A percentile compares a stretch with the other conserved stretches of the same genome.
Evolutionary conservation across 225 moss, liverwort and hornwort species (phyloP).

Genomic region (Anthoceros angustus): DNA sequence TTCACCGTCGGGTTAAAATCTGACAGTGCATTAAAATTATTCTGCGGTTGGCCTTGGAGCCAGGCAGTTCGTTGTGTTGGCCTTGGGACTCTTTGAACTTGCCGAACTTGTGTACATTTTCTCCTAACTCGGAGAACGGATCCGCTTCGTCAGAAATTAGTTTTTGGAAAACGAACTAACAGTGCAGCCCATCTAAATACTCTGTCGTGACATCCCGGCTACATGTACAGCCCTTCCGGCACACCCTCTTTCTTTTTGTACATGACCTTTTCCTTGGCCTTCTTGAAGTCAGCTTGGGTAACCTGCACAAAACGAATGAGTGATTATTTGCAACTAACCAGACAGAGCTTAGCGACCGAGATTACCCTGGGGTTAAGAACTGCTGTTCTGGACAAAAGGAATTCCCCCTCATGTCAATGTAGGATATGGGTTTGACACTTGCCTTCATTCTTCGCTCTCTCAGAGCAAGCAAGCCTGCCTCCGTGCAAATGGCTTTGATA

Average conservation of each 20-base stretch:
- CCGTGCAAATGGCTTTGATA: constrained; percentile 91
- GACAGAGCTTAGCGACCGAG: no score
- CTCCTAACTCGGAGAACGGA: no score
- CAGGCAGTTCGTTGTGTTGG: no score
- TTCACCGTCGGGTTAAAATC: no score
- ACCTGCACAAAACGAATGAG: constrained; percentile 32
- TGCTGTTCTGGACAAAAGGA: not conserved
- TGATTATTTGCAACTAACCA: constrained; percentile 6
- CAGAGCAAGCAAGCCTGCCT: constrained; percentile 95
- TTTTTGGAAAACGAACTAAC: no score
- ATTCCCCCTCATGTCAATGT: not conserved
- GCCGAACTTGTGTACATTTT: no score
- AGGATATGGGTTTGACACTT: constrained; percentile 2
- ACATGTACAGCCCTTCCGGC: constrained; percentile 97
- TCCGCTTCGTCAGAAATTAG: no score
- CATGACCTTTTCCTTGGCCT: constrained; percentile 99
- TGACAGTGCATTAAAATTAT: no score
- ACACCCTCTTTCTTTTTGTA: constrained; percentile 99
- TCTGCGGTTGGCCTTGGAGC: no score
- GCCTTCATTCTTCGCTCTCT: constrained; percentile 96
- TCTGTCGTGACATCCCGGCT: not conserved
- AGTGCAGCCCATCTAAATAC: no score
- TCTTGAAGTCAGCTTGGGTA: constrained; percentile 84
- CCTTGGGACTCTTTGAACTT: no score
- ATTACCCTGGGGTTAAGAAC: not conserved